A percentile compares a stretch with the other conserved stretches of the same genome.
phyloP scores from a whole-genome alignment of 805 yeast genomes.

The Candida yuanshanica region DNA sequence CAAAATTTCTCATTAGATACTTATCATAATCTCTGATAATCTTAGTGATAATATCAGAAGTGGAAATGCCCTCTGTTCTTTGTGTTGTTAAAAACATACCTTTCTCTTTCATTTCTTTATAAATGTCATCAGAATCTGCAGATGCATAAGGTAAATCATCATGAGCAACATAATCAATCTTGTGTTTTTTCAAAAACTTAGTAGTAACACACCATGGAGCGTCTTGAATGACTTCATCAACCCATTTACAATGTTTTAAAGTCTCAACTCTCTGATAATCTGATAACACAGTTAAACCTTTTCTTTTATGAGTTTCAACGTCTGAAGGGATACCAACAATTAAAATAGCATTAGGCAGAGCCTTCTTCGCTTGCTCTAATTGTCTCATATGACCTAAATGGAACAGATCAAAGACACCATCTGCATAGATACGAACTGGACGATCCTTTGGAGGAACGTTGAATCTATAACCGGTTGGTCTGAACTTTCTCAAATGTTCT shows the following conservation, averaged over 20 bases:
- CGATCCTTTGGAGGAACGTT: constrained; percentile 81
- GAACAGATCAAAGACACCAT: constrained; percentile 95
- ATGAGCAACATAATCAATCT: constrained; percentile 94
- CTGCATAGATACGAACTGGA: constrained; percentile 93
- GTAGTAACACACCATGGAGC: constrained; percentile 96
- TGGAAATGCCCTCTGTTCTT: constrained; percentile 93
- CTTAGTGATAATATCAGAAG: constrained; percentile 92
- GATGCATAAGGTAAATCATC: constrained; percentile 95
- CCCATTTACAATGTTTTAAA: constrained; percentile 93
- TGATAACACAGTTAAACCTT: constrained; percentile 87
- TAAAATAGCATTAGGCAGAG: constrained; percentile 76
- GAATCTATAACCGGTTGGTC: constrained; percentile 75
- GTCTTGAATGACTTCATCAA: constrained; percentile 88
- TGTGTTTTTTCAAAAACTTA: constrained; percentile 70
- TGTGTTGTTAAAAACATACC: constrained; percentile 94
- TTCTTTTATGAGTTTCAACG: constrained; percentile 81
- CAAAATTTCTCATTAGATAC: constrained; percentile 93
- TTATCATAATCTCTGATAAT: constrained; percentile 95
- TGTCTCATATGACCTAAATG: constrained; percentile 98
- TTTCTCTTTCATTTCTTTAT: constrained; percentile 81
- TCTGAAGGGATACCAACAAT: constrained; percentile 93
- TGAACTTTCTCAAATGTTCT: constrained; percentile 62
- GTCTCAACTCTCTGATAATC: constrained; percentile 89
- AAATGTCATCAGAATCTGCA: constrained; percentile 85
- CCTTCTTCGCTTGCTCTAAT: constrained; percentile 91